A percentile compares a stretch with the other conserved stretches of the same genome.
phyloP scores from a whole-genome alignment of 345 rosid genomes.

The Toxicodendron radicans region DNA sequence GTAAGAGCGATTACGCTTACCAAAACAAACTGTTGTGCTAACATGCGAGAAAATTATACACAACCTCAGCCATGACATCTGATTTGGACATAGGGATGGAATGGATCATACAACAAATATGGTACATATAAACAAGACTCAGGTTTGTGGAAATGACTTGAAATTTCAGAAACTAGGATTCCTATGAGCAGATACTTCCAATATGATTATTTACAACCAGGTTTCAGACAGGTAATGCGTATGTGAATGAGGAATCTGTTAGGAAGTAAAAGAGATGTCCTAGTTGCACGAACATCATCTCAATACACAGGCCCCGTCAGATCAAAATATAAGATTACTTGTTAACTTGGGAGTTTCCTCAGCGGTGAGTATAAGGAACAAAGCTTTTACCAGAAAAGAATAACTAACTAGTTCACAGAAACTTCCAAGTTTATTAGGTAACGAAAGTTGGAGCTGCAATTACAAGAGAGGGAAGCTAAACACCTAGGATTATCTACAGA shows the following conservation, averaged over 20 bases:
- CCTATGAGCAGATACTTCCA: not conserved
- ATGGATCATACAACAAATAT: not conserved
- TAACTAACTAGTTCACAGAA: not conserved
- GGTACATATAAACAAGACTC: not conserved
- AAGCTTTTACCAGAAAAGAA: slow-evolving; percentile 2
- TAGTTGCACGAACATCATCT: not conserved
- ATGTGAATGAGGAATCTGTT: not conserved
- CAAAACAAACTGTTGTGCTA: not conserved
- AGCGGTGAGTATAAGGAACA: not conserved
- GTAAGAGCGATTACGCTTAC: not conserved
- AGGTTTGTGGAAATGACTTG: not conserved
- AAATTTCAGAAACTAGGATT: not conserved
- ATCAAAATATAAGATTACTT: not conserved
- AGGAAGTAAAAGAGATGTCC: not conserved
- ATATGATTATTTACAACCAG: not conserved
- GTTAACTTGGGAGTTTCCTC: not conserved
- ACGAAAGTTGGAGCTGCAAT: slow-evolving; percentile 3
- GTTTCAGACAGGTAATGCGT: slow-evolving; percentile 2
- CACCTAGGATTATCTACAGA: not conserved
- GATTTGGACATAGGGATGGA: not conserved
- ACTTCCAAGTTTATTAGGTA: not conserved
- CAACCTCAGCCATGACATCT: not conserved
- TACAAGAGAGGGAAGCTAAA: not conserved
- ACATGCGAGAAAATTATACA: not conserved
- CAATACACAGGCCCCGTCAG: not conserved